Evolutionary conservation across 495 filamentous ascomycete species (phyloP).

Genomic region (Astrothelium macrocarpum): DNA sequence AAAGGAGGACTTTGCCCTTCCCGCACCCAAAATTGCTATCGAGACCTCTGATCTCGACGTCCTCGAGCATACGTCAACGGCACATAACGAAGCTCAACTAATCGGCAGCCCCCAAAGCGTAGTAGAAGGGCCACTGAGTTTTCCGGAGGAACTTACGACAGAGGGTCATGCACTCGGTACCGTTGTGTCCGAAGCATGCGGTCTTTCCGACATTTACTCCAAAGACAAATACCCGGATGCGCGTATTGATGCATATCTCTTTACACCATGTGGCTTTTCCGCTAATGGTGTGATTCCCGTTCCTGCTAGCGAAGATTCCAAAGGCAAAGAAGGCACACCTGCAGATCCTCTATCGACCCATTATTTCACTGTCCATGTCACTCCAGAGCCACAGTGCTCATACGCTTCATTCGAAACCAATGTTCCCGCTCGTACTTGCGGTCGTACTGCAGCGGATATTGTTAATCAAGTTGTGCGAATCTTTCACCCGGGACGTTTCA

Average conservation of each 20-base stretch:
- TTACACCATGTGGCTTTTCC: constrained; percentile 95
- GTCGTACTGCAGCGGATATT: constrained; percentile 79
- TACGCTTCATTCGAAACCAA: constrained; percentile 99
- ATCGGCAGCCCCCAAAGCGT: constrained; percentile 40
- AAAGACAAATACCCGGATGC: constrained; percentile 81
- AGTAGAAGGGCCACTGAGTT: constrained; percentile 44
- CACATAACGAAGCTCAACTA: constrained; percentile 44
- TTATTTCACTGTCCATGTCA: constrained; percentile 99
- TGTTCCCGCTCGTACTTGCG: constrained; percentile 64
- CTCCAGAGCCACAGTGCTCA: constrained; percentile 94
- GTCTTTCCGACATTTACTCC: constrained; percentile 83
- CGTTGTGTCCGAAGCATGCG: constrained; percentile 83
- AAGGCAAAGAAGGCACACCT: neutral
- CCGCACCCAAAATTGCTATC: constrained; percentile 19
- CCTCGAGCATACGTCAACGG: constrained; percentile 64
- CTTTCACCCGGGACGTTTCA: constrained; percentile 94
- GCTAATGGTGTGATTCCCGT: constrained; percentile 94
- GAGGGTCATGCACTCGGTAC: constrained; percentile 92
- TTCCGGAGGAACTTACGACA: constrained; percentile 68
- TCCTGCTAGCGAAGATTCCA: constrained; percentile 37
- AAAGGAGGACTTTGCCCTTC: constrained; percentile 32
- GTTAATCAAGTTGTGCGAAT: constrained; percentile 90
- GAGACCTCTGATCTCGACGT: constrained; percentile 54
- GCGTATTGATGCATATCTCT: constrained; percentile 90
- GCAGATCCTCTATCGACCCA: constrained; percentile 42